Percentiles rank a stretch among this genome's conserved stretches.
Evolutionary conservation across 2,329 filamentous ascomycete species (phyloP).

Genomic region (Neofusicoccum sp.): DNA sequence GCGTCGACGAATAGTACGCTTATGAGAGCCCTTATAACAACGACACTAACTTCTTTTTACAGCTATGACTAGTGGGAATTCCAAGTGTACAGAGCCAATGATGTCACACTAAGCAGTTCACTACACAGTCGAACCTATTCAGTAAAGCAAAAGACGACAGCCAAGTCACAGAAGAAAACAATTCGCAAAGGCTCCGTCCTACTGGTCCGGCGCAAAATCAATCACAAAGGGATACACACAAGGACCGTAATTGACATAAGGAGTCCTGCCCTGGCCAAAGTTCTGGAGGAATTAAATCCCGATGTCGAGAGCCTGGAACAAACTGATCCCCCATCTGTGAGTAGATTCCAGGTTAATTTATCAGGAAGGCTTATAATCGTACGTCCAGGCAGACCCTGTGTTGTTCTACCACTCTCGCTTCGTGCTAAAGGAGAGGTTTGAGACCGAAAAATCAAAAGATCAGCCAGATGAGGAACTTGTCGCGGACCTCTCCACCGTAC

Average conservation of each 20-base stretch:
- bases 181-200: not conserved
- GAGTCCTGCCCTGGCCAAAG: not conserved
- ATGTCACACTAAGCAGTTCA: not conserved
- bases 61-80: constrained; percentile 1
- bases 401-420: constrained; percentile 2
- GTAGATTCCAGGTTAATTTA: not conserved
- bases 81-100: not conserved
- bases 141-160: not conserved
- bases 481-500: not conserved
- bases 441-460: not conserved
- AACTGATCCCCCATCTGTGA: not conserved
- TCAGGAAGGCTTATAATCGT: not conserved
- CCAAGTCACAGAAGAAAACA: not conserved
- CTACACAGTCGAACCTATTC: not conserved
- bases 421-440: not conserved
- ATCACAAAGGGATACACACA: not conserved
- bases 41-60: not conserved
- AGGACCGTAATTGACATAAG: not conserved
- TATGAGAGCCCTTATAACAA: not conserved
- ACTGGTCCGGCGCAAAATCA: not conserved
- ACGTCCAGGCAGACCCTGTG: not conserved
- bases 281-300: not conserved
- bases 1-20: constrained; percentile 7
- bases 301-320: constrained; percentile 1
- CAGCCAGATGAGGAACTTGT: not conserved